A percentile compares a stretch with the other conserved stretches of the same genome.
These are phyloP conservation scores for Macrophomina phaseolina DNA, from an alignment of 2,329 filamentous ascomycete species.

Conservation along the genomic window DNA sequence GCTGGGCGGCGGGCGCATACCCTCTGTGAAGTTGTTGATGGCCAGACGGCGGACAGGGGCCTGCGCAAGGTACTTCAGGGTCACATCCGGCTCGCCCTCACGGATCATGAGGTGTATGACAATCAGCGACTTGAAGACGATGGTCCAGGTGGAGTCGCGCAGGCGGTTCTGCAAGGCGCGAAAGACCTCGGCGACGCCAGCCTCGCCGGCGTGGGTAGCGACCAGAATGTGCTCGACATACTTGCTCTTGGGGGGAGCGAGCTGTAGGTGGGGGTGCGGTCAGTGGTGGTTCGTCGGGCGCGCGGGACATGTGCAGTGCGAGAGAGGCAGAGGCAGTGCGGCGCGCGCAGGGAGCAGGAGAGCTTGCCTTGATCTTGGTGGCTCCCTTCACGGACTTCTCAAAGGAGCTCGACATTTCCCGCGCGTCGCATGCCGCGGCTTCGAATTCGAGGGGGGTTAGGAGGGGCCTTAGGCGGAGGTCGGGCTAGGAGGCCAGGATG, in stretches of 20 bases:
- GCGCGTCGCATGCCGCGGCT: conserved; percentile 29
- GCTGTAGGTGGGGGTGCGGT: conserved; percentile 56
- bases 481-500: conserved; percentile 21
- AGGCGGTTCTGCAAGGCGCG: conserved; percentile 86
- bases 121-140: conserved; percentile 96
- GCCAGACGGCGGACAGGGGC: conserved; percentile 79
- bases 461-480: background rate
- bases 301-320: background rate
- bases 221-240: conserved; percentile 98
- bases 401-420: conserved; percentile 80
- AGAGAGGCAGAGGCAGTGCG: background rate
- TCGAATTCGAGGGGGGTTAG: conserved; percentile 1
- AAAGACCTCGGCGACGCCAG: conserved; percentile 94
- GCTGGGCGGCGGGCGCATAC: conserved; percentile 57
- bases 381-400: conserved; percentile 99
- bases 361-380: conserved; percentile 88
- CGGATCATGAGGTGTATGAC: conserved; percentile 97
- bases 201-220: conserved; percentile 92
- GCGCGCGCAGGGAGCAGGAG: conserved; percentile 19
- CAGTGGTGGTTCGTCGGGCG: conserved; percentile 31
- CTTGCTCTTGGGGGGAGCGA: conserved; percentile 96
- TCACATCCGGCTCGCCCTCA: conserved; percentile 88
- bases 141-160: conserved; percentile 98
- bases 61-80: conserved; percentile 80
- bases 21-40: conserved; percentile 90